Conservation (phyloP, 225 moss, liverwort and hornwort genomes). For the Asterella californica region DNA sequence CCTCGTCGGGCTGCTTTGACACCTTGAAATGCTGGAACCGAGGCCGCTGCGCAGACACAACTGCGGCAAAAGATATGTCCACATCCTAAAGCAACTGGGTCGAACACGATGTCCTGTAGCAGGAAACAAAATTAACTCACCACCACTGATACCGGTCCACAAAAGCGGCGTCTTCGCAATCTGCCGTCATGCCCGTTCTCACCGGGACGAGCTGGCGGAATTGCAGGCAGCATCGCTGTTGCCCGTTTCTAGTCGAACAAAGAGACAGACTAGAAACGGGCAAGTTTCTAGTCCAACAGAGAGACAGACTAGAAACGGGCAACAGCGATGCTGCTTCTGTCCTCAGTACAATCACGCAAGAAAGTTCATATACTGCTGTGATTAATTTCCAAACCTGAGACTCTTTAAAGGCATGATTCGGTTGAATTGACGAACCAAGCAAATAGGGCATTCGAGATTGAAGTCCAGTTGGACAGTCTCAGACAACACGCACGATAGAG, state of each 20-base stretch:
- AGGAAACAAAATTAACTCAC: not conserved
- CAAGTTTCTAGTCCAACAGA: too few relatives aligned
- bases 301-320: not conserved
- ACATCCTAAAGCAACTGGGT: constrained; percentile 78
- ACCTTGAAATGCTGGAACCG: constrained; percentile 57
- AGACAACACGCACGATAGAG: constrained; percentile 54
- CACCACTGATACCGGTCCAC: not conserved
- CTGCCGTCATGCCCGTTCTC: too few relatives aligned
- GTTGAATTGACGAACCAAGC: constrained; percentile 51
- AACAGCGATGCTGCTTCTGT: not conserved
- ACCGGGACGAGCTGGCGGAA: not conserved
- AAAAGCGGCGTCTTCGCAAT: too few relatives aligned
- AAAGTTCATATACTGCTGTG: not conserved
- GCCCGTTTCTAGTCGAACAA: too few relatives aligned
- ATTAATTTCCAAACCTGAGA: not conserved
- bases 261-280: not conserved
- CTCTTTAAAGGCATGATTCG: not conserved
- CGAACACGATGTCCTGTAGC: constrained; percentile 73
- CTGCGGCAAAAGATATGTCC: constrained; percentile 90
- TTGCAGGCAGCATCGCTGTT: not conserved
- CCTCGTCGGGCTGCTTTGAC: constrained; percentile 46
- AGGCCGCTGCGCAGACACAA: constrained; percentile 77
- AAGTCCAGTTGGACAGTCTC: constrained; percentile 60
- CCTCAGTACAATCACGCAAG: not conserved
- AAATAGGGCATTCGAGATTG: constrained; percentile 81